Percentiles rank a stretch among this genome's conserved stretches.
Evolutionary conservation across 1,139 yeast species (phyloP).

Genomic region (Saccharomyces hybrid): DNA sequence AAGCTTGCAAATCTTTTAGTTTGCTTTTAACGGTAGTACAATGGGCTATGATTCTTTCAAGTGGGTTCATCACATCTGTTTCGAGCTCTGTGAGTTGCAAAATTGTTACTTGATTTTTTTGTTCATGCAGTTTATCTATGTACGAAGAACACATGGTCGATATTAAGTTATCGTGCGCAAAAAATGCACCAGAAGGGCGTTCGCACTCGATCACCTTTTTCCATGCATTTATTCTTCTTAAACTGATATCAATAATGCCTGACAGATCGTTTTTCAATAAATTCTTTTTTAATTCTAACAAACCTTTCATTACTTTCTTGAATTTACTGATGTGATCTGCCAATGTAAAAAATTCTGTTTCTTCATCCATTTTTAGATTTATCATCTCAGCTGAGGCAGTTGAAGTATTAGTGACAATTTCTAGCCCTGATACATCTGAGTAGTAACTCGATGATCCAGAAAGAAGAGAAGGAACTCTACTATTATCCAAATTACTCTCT

Average conservation of each 20-base stretch:
- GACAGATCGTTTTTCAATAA: conserved; percentile 9
- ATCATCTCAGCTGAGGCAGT: not conserved
- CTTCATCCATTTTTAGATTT: not conserved
- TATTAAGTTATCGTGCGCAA: conserved; percentile 4
- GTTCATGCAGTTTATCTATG: conserved; percentile 18
- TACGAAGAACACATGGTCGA: conserved; percentile 16
- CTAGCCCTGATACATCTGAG: conserved; percentile 6
- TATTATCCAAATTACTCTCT: not conserved
- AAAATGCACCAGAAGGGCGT: conserved; percentile 6
- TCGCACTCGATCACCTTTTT: conserved; percentile 15
- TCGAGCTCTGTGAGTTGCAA: conserved; percentile 24
- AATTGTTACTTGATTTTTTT: conserved; percentile 25
- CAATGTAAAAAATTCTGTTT: conserved; percentile 8
- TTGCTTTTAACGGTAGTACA: conserved; percentile 22
- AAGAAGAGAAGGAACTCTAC: conserved; percentile 2
- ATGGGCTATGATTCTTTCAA: conserved; percentile 18
- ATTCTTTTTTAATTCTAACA: conserved; percentile 9
- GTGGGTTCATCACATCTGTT: conserved; percentile 25
- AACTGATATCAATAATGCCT: conserved; percentile 11
- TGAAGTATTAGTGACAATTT: not conserved
- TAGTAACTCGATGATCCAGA: conserved; percentile 14
- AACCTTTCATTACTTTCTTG: conserved; percentile 13
- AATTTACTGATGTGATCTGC: conserved; percentile 19
- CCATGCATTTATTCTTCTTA: conserved; percentile 19
- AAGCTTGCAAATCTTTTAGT: conserved; percentile 28